A percentile compares a stretch with the other conserved stretches of the same genome.
phyloP scores from a whole-genome alignment of 1,284 basidiomycete genomes.

The Thecaphora thlaspeos region DNA sequence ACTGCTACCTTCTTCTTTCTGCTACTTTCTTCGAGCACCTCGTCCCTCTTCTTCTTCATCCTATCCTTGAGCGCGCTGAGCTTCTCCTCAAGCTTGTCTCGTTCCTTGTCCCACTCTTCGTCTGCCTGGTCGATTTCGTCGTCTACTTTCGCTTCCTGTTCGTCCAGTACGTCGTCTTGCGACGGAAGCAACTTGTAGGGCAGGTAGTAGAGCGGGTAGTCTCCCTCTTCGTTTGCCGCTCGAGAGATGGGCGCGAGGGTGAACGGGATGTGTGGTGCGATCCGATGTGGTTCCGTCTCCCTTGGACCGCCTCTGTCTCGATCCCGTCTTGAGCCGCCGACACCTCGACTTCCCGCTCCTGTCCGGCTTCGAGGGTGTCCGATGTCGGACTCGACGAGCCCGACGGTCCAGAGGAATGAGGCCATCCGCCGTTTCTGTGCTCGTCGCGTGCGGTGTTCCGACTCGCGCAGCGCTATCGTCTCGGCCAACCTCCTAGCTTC shows the following conservation, averaged over 20 bases:
- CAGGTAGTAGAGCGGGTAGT: conserved; percentile 1
- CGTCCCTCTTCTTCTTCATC: background rate
- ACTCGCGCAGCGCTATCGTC: background rate
- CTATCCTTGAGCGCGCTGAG: background rate
- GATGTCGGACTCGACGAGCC: background rate
- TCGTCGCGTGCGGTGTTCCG: background rate
- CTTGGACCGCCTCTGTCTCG: too few species aligned
- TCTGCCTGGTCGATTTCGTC: background rate
- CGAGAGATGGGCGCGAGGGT: background rate
- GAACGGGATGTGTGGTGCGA: background rate
- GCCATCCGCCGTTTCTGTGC: background rate
- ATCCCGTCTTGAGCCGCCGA: too few species aligned
- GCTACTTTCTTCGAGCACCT: background rate
- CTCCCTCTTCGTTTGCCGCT: background rate
- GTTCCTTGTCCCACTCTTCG: background rate
- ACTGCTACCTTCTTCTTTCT: too few species aligned
- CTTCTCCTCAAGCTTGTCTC: background rate
- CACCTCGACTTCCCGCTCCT: too few species aligned
- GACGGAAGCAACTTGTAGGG: background rate
- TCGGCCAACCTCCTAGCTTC: background rate
- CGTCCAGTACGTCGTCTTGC: conserved; percentile 3
- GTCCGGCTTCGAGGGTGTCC: too few species aligned
- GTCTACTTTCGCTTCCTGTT: conserved; percentile 1
- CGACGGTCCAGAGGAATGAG: background rate
- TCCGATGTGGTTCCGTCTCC: background rate